Evolutionary conservation across 2,329 filamentous ascomycete genomes (phyloP), one percentile per base, ranked within the genome.

Genomic region (Xylariomycetidae sp.): DNA sequence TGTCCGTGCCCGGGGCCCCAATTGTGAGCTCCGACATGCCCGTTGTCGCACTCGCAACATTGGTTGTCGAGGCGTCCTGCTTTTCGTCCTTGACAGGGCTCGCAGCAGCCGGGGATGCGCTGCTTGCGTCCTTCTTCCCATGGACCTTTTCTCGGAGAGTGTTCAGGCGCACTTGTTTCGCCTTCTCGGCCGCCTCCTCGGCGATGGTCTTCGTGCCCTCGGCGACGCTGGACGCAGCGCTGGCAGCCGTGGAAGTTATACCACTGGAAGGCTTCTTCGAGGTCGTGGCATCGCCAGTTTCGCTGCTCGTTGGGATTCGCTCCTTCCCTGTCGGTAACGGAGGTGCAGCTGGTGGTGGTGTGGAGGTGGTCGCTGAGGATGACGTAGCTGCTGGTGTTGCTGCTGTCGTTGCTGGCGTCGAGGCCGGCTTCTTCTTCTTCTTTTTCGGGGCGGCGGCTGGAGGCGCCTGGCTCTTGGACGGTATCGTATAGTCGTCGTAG

Each of bases 161-260:
- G 42, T 74, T 65, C 40, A 77, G 63, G 35, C 68, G 68, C 44
- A 70, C 61, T 46, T 78, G 67, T 60, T 80, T 80, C 31, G 77
- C 77, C 57, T 74, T 80, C 47, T 70, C 61, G 1, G 77, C 78
- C 30, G 73, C 78, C 54, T 87, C 81, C 48, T 85, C 71, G 25
- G 75, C 76, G 31, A 78, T 65, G 48, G 68, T 73, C 43, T 65
- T 64, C 30, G 74, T 57, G 2, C 73, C 68, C 10, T 48, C 31
- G 17, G 44, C 29, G 29, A 45, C 36, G 13, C 50, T 40, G 19
- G 52, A 35, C 13, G 43, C 42, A 22, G 54, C 37, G 6, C 44
- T 44, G 14, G 49, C 42, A 5, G 50, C 46, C 10, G 46, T 44
- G 48, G 14, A 13, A 14, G n/a, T 13, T 5, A 9, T 14, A 8